A percentile compares a stretch with the other conserved stretches of the same genome.
Evolutionary conservation across 345 rosid genomes (phyloP).

Genomic region (Barbarea vulgaris): DNA sequence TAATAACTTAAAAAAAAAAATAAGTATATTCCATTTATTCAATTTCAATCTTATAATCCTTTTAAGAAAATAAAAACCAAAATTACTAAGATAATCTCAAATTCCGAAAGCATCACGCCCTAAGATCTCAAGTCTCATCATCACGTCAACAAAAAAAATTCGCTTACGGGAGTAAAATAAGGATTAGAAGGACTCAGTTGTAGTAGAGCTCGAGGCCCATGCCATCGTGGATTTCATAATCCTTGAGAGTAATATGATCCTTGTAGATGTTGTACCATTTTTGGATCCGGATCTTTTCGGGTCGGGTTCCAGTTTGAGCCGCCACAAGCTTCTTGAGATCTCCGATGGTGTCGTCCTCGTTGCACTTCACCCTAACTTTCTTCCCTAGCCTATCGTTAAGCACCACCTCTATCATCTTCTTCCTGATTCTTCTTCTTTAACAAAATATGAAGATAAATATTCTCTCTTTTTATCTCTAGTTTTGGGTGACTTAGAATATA

Average conservation of each 20-base stretch:
- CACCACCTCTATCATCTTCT: constrained; percentile 76
- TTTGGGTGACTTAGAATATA: too few relatives aligned
- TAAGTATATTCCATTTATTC: not conserved
- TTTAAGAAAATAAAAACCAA: too few relatives aligned
- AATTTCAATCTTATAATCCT: not conserved
- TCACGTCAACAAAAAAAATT: not conserved
- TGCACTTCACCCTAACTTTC: constrained; percentile 80
- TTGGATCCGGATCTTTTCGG: constrained; percentile 50
- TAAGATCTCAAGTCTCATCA: not conserved
- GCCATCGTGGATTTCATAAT: constrained; percentile 76
- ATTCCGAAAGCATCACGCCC: not conserved
- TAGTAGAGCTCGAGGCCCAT: constrained; percentile 82
- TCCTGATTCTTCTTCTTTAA: constrained; percentile 30
- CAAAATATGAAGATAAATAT: not conserved
- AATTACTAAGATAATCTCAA: not conserved
- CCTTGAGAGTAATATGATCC: constrained; percentile 76
- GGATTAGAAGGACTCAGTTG: constrained; percentile 35
- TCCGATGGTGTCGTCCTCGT: constrained; percentile 76
- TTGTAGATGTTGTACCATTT: constrained; percentile 62
- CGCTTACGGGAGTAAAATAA: not conserved
- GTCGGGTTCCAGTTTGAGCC: constrained; percentile 62
- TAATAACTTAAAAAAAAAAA: not conserved
- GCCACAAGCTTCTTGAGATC: constrained; percentile 84
- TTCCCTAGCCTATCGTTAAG: constrained; percentile 71
- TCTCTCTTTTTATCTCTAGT: too few relatives aligned